Evolutionary conservation across 2,329 filamentous ascomycete species (phyloP).

Genomic region (Xylariales sp.): DNA sequence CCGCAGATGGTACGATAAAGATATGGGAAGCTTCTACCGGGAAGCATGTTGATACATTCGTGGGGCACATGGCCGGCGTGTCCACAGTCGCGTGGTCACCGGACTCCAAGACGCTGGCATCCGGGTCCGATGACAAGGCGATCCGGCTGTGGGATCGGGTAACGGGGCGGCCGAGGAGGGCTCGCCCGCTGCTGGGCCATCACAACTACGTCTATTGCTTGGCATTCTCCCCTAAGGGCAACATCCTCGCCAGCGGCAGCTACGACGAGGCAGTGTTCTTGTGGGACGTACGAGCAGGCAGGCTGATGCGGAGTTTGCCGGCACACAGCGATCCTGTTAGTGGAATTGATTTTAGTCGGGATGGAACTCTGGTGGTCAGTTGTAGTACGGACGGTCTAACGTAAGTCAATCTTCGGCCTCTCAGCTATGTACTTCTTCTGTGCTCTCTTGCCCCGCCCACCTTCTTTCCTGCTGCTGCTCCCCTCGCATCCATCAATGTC

Average conservation of each 20-base stretch:
- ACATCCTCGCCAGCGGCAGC: conserved; percentile 90
- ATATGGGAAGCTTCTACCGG: conserved; percentile 83
- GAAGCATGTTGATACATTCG: conserved; percentile 77
- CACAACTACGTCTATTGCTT: conserved; percentile 95
- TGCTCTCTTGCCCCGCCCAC: too few relatives aligned
- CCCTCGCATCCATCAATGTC: too few relatives aligned
- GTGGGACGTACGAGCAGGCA: conserved; percentile 88
- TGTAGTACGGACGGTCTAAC: conserved; percentile 90
- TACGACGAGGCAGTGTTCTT: conserved; percentile 97
- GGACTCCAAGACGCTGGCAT: conserved; percentile 81
- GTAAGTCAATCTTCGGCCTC: conserved; percentile 36
- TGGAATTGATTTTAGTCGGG: conserved; percentile 87
- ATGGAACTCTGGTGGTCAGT: conserved; percentile 87
- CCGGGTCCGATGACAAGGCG: conserved; percentile 91
- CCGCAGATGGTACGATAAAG: conserved; percentile 85
- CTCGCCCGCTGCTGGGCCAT: conserved; percentile 70
- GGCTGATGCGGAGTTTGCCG: conserved; percentile 84
- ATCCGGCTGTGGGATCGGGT: conserved; percentile 87
- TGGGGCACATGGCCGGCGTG: conserved; percentile 89
- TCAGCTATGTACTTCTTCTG: too few relatives aligned
- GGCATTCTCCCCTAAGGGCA: conserved; percentile 96
- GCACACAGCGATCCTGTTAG: conserved; percentile 94
- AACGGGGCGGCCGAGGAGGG: conserved; percentile 51
- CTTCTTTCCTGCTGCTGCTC: background rate
- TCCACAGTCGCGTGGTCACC: conserved; percentile 93